Conservation (phyloP, 371 early-diverging fungal species). For the Basidiobolus meristosporus region DNA sequence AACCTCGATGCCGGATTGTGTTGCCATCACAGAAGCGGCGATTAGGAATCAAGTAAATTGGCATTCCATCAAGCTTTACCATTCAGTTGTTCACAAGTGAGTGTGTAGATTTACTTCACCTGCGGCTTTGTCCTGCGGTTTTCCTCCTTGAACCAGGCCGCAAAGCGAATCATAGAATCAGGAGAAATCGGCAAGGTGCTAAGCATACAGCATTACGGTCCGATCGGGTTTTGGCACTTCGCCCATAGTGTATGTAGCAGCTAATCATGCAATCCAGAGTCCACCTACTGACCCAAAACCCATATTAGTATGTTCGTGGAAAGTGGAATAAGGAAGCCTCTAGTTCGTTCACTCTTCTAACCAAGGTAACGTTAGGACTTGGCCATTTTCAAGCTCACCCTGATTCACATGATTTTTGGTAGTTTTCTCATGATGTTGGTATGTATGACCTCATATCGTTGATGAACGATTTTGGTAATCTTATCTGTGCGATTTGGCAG, state of each 20-base stretch:
- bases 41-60: constrained; percentile 8
- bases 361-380: constrained; percentile 18
- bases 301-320: constrained; percentile 21
- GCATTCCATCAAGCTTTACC: background rate
- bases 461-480: too few relatives aligned
- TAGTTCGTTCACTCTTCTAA: constrained; percentile 24
- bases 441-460: too few relatives aligned
- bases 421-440: too few relatives aligned
- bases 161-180: constrained; percentile 20
- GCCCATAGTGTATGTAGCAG: constrained; percentile 15
- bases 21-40: constrained; percentile 14
- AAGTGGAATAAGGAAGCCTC: constrained; percentile 25
- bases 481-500: too few relatives aligned
- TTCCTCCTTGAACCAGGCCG: constrained; percentile 17
- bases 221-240: constrained; percentile 30
- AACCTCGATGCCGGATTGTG: constrained; percentile 14
- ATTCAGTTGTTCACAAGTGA: constrained; percentile 1
- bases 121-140: constrained; percentile 27
- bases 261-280: background rate
- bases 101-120: too few relatives aligned
- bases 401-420: too few relatives aligned
- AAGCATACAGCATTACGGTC: constrained; percentile 26
- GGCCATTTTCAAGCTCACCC: constrained; percentile 8
- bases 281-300: constrained; percentile 9
- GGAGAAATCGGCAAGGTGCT: constrained; percentile 21